Evolutionary conservation across 108 stramenopile species (phyloP), one percentile per base, ranked within the genome.

Genomic region (Pseudonitzschia delicatissima): DNA sequence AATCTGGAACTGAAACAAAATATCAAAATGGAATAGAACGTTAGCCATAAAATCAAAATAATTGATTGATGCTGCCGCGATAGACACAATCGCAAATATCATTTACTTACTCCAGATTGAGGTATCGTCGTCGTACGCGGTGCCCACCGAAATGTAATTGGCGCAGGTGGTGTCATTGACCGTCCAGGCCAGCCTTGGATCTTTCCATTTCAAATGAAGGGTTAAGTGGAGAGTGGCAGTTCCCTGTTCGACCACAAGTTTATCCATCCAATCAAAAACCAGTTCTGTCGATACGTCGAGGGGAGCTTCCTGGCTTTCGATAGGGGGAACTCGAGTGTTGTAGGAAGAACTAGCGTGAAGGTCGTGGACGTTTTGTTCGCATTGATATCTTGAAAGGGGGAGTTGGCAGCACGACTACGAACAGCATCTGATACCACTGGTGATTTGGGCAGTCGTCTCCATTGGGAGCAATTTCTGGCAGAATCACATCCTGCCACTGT

Each of bases 1-100:
- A 45, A 29, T 69, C 68, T 17, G 68, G 68, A 62, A 69, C 53
- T 33, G 17, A 55, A n/a, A 33, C 21, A 7, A 3, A 51, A 23
- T 44, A 48, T 48, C 2, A 48, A 9, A 23, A 45, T 15, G 11
- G 15, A n/a, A 45, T 45, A 4, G 45, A 18, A 13, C 3, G 45
- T 45, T 13, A 45, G 15, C 15, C 4, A 45, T 4, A 44, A 7
- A 7, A 44, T 26, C 12, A 25, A 51, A 12, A 23, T 25, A 51
- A 51, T 23, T 51, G 27, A 51, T 12, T 51, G 0, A 48, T 23
- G 18, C 15, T 39, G 37, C 37, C 11, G 6, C 15, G 9, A 17
- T n/a, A 17, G 9, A 45, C 23, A 26, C 53, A 55, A 0, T 6
- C 11, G 7, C 48, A 55, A 55, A 5, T 34, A 5, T 9, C 11